A percentile compares a stretch with the other conserved stretches of the same genome.
These are phyloP conservation scores for Saprolegnia diclina DNA, from an alignment of 352 stramenopile species.

Conservation along the genomic window DNA sequence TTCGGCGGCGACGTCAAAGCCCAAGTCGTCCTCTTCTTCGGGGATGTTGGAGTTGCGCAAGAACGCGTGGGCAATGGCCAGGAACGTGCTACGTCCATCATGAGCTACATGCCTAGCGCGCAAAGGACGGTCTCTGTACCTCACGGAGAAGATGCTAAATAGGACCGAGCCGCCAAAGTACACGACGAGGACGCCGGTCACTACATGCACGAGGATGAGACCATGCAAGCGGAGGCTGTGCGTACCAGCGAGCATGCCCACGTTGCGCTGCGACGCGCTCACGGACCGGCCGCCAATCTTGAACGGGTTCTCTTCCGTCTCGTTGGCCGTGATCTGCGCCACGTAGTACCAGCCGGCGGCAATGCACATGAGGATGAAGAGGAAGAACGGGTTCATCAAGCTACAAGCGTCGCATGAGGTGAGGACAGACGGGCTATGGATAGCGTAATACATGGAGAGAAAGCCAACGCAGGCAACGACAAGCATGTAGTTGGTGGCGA, in stretches of 20 bases:
- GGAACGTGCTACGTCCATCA: constrained; percentile 40
- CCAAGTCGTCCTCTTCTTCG: constrained; percentile 73
- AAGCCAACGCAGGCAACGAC: constrained; percentile 66
- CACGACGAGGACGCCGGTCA: constrained; percentile 67
- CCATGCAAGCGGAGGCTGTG: not conserved
- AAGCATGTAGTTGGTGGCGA: constrained; percentile 80
- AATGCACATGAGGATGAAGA: constrained; percentile 83
- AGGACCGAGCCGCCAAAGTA: constrained; percentile 81
- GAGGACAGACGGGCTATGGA: not conserved
- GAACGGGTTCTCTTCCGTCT: constrained; percentile 66
- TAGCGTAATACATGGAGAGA: constrained; percentile 71
- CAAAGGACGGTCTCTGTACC: constrained; percentile 36
- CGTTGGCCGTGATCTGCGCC: constrained; percentile 55
- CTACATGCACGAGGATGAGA: constrained; percentile 29
- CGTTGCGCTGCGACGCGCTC: constrained; percentile 67
- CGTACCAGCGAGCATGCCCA: constrained; percentile 72
- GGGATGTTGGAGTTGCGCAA: constrained; percentile 69
- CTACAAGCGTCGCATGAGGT: constrained; percentile 31
- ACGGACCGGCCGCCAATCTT: constrained; percentile 65
- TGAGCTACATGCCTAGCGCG: not conserved
- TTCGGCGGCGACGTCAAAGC: constrained; percentile 35
- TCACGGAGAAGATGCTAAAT: constrained; percentile 81
- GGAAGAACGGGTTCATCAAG: constrained; percentile 78
- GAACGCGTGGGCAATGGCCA: constrained; percentile 72
- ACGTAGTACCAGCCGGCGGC: constrained; percentile 76